Base-by-base conservation (phyloP, 352 stramenopile genomes). In the Phytophthora lateralis region DNA sequence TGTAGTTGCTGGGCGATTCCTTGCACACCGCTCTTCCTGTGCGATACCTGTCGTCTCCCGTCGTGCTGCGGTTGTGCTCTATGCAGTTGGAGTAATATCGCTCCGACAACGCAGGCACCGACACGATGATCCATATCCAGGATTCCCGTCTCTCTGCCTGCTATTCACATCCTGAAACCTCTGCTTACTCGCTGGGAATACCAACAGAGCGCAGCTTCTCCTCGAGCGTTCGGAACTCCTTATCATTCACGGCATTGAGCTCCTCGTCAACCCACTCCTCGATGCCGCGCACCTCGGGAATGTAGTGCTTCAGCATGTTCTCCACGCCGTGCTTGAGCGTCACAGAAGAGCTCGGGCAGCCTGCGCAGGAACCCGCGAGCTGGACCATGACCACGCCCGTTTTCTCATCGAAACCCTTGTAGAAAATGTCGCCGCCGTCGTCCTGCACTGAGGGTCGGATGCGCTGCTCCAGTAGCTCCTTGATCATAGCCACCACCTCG, bases 261-360 rank as follows among this genome's bases (percentile, higher is more conserved):
- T 78, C 80, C 52, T 95, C 78, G 71, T 96, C 88, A 11, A 81
- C 56, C 61, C 87, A 87, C 65, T 96, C 88, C 51, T 93, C 75
- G 55, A 96, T 91, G 46, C 63, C 73, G 43, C 74, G 80, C 32
- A 99, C 97, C 82, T 99, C 98, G 0, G 97, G 97, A 62, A 99
- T 99, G 77, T 99, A 99, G 80, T 99, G 97, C 93, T 99, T 99
- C 29, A 99, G 86, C 98, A 99, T 99, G 74, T 99, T 99, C 76
- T 99, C 98, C 24, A 99, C 97, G 41, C 97, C 98, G 71, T 99
- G 95, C 79, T 99, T 99, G 63, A 99, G 89, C 44, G 98, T 99
- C 15, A 99, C 96, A 29, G 90, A 97, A 21, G 93, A 99, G 62
- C 82, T 98, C 11, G 98, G 97, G 74, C 98, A 99, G 27, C 98